phyloP scores from a whole-genome alignment of 176 grass and related monocot genomes.

The Aegilops bicornis region DNA sequence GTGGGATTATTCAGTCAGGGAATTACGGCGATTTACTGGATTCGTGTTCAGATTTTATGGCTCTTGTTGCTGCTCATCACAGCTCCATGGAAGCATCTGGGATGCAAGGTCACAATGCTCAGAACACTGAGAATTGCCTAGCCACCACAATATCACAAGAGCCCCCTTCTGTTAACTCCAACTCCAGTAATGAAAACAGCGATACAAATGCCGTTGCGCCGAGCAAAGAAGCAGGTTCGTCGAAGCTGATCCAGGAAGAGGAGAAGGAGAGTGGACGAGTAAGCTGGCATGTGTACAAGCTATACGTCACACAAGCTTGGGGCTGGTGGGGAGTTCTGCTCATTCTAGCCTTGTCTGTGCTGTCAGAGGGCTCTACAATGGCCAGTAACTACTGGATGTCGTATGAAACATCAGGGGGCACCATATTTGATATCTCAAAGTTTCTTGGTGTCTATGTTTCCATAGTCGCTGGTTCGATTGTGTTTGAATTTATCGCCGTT shows the following conservation, averaged over 20 bases:
- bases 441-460: slow-evolving; percentile 71
- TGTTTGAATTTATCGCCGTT: slow-evolving; percentile 44
- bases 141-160: neutral
- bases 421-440: slow-evolving; percentile 48
- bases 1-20: slow-evolving; percentile 64
- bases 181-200: slow-evolving; percentile 16
- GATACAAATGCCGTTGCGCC: neutral
- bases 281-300: slow-evolving; percentile 66
- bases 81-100: slow-evolving; percentile 86
- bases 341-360: slow-evolving; percentile 31
- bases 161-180: neutral
- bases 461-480: slow-evolving; percentile 51
- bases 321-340: slow-evolving; percentile 70
- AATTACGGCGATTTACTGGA: slow-evolving; percentile 60
- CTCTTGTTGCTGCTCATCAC: slow-evolving; percentile 74
- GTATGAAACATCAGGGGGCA: slow-evolving; percentile 70
- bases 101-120: slow-evolving; percentile 29
- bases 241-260: slow-evolving; percentile 75
- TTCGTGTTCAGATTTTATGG: slow-evolving; percentile 56
- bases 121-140: slow-evolving; percentile 21
- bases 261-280: slow-evolving; percentile 79
- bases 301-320: slow-evolving; percentile 81
- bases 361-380: slow-evolving; percentile 65
- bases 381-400: slow-evolving; percentile 90
- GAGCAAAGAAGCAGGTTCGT: slow-evolving; percentile 49